Evolutionary conservation across 768 basidiomycete genomes (phyloP).

Genomic region (Psilocybe cyanescens): DNA sequence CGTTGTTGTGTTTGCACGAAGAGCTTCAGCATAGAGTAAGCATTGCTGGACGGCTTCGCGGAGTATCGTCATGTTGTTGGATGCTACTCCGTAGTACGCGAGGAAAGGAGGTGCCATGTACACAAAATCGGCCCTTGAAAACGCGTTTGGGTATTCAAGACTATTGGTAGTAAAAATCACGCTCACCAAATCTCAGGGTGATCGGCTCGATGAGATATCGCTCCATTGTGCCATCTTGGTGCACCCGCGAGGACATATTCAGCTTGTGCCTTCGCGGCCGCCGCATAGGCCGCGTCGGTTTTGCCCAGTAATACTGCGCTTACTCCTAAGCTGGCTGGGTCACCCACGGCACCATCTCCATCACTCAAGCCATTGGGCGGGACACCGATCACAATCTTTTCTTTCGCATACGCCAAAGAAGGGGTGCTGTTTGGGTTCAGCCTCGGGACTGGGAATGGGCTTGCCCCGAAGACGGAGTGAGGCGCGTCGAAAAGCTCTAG

Average conservation of each 20-base stretch:
- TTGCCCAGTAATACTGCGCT: slow-evolving; percentile 47
- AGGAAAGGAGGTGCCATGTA: slow-evolving; percentile 58
- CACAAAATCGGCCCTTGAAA: slow-evolving; percentile 49
- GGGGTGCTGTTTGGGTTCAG: slow-evolving; percentile 23
- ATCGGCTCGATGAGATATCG: slow-evolving; percentile 46
- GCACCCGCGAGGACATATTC: slow-evolving; percentile 37
- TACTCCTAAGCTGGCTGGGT: slow-evolving; percentile 53
- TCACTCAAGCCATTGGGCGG: slow-evolving; percentile 36
- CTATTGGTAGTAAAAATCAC: background rate
- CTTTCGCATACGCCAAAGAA: slow-evolving; percentile 40
- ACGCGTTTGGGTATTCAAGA: background rate
- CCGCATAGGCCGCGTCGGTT: slow-evolving; percentile 32
- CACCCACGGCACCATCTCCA: slow-evolving; percentile 46
- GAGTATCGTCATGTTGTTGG: slow-evolving; percentile 37
- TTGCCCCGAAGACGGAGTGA: slow-evolving; percentile 42
- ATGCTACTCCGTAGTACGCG: slow-evolving; percentile 48
- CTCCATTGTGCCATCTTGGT: slow-evolving; percentile 45
- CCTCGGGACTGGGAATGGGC: slow-evolving; percentile 38
- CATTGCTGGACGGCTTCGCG: slow-evolving; percentile 42
- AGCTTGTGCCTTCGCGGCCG: slow-evolving; percentile 34
- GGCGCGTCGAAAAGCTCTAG: slow-evolving; percentile 47
- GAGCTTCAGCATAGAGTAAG: slow-evolving; percentile 38
- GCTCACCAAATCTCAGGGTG: slow-evolving; percentile 46
- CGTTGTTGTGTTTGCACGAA: slow-evolving; percentile 31
- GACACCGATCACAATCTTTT: slow-evolving; percentile 38